phyloP scores from a whole-genome alignment of 106 monocot genomes.

The Dendrobium nobile region DNA sequence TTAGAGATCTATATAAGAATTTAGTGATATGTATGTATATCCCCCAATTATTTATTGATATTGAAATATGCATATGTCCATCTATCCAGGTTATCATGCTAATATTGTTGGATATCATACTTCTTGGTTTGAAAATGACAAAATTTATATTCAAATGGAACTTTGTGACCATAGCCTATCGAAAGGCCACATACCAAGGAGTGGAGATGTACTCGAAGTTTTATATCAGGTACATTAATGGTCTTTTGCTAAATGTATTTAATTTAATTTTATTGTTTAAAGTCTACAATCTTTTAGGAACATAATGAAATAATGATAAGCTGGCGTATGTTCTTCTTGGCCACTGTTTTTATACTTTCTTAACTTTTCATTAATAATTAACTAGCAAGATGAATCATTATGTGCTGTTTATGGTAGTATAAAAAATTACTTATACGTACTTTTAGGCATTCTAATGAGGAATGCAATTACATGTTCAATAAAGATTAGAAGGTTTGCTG shows the following conservation, averaged over 20 bases:
- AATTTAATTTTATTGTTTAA: no score
- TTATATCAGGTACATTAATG: slow-evolving; percentile 57
- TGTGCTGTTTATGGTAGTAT: no score
- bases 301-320: not conserved
- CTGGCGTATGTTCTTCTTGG: not conserved
- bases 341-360: not conserved
- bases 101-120: slow-evolving; percentile 84
- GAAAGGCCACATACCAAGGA: slow-evolving; percentile 20
- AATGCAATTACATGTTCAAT: no score
- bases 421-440: no score
- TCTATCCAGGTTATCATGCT: slow-evolving; percentile 61
- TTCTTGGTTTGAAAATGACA: slow-evolving; percentile 95
- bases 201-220: slow-evolving; percentile 44
- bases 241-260: not conserved
- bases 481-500: no score
- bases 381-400: not conserved
- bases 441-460: no score
- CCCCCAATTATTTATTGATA: not conserved
- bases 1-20: no score
- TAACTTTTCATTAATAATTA: not conserved
- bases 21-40: no score
- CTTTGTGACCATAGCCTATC: slow-evolving; percentile 75
- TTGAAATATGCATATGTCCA: not conserved
- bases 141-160: slow-evolving; percentile 97
- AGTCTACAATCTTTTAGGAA: not conserved